phyloP scores from a whole-genome alignment of 495 filamentous ascomycete genomes.

The Opeltia flavorubescens region DNA sequence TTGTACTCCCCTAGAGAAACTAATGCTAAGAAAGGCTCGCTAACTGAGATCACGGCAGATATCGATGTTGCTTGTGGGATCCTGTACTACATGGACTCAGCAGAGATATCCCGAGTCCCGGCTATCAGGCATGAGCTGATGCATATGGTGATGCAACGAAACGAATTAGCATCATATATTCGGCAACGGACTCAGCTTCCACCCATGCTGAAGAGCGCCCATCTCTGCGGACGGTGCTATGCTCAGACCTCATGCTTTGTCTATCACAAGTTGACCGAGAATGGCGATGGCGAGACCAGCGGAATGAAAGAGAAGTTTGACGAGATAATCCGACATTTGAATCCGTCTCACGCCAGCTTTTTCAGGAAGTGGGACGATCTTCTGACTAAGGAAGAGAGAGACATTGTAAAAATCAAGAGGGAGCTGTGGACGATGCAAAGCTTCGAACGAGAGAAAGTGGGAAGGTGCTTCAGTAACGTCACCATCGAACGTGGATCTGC shows the following conservation, averaged over 20 bases:
- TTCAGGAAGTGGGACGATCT: constrained; percentile 90
- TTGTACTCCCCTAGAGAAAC: constrained; percentile 18
- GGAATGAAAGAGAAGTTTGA: constrained; percentile 62
- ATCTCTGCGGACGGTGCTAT: constrained; percentile 72
- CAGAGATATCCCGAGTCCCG: constrained; percentile 70
- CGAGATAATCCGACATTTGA: constrained; percentile 59
- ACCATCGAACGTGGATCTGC: constrained; percentile 67
- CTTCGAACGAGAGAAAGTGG: constrained; percentile 71
- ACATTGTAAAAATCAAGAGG: constrained; percentile 64
- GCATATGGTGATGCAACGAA: constrained; percentile 95
- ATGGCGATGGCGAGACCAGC: constrained; percentile 68
- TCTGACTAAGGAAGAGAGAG: constrained; percentile 85
- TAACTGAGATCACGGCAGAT: constrained; percentile 34
- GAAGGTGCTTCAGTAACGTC: constrained; percentile 61
- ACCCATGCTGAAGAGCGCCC: constrained; percentile 65
- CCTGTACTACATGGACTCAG: constrained; percentile 86
- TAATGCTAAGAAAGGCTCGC: background rate
- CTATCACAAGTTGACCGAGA: constrained; percentile 84
- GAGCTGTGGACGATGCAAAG: constrained; percentile 95
- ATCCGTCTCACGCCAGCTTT: constrained; percentile 57
- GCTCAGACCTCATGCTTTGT: constrained; percentile 79
- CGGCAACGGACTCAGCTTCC: constrained; percentile 70
- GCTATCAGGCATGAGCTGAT: constrained; percentile 72
- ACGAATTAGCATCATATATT: constrained; percentile 70
- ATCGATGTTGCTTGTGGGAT: constrained; percentile 78